These are phyloP conservation scores for Hortiboletus flavorubellus DNA, from an alignment of 768 basidiomycete genomes.

Conservation along the genomic window DNA sequence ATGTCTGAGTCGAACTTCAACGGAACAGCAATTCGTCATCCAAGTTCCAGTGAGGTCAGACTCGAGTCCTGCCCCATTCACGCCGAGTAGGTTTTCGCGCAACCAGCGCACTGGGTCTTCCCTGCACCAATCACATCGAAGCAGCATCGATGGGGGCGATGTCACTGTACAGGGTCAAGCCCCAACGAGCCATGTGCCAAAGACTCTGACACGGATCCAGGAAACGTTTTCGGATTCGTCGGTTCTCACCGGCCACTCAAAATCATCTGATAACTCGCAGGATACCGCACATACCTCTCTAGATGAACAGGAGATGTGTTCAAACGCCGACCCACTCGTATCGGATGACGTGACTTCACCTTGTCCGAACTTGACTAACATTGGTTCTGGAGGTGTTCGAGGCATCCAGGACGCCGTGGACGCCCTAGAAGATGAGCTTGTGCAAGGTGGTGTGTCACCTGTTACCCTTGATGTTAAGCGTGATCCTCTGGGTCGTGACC, in stretches of 20 bases:
- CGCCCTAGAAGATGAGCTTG: constrained; percentile 51
- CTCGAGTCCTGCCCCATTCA: constrained; percentile 41
- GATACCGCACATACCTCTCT: constrained; percentile 50
- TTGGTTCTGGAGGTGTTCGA: constrained; percentile 52
- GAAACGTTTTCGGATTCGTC: constrained; percentile 51
- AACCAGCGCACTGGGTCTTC: constrained; percentile 37
- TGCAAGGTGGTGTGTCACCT: constrained; percentile 49
- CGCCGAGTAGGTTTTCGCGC: constrained; percentile 48
- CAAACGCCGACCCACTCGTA: constrained; percentile 22
- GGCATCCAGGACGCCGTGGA: constrained; percentile 31
- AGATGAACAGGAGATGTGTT: constrained; percentile 40
- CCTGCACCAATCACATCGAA: constrained; percentile 35
- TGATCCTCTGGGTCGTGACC: constrained; percentile 62
- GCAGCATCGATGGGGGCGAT: constrained; percentile 55
- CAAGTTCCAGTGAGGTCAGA: constrained; percentile 54
- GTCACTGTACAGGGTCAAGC: constrained; percentile 53
- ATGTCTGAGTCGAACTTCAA: constrained; percentile 63
- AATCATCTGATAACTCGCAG: constrained; percentile 43
- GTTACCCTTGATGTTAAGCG: constrained; percentile 40
- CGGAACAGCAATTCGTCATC: constrained; percentile 63
- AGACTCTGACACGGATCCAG: constrained; percentile 27
- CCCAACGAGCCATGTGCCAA: constrained; percentile 24
- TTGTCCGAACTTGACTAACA: constrained; percentile 33
- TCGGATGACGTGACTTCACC: constrained; percentile 31
- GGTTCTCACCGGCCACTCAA: constrained; percentile 38